These are phyloP conservation scores for Chaetomiaceae sp. DNA, from an alignment of 2,329 filamentous ascomycete species.

Conservation along the genomic window DNA sequence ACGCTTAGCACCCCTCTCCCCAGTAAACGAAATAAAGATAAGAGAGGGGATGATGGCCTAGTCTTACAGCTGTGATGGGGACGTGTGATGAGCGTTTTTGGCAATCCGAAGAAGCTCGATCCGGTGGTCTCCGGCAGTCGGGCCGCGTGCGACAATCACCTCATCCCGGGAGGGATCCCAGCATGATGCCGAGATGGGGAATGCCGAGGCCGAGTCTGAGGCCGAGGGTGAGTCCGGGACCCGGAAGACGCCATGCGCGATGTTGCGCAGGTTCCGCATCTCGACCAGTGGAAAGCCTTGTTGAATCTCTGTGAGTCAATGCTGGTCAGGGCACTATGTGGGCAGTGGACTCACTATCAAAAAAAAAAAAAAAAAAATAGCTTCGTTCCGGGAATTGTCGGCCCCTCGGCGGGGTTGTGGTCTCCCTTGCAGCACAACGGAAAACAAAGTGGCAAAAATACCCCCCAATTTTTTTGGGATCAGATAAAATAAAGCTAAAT, in stretches of 20 bases:
- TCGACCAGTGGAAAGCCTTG: slow-evolving; percentile 25
- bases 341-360: neutral
- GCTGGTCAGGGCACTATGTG: neutral
- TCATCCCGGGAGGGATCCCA: slow-evolving; percentile 81
- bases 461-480: no score
- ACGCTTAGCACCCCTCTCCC: slow-evolving; percentile 29
- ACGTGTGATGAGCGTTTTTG: slow-evolving; percentile 36
- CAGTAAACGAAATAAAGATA: neutral
- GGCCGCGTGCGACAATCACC: slow-evolving; percentile 79
- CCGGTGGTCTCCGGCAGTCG: slow-evolving; percentile 61
- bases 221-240: slow-evolving; percentile 37
- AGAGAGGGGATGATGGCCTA: neutral
- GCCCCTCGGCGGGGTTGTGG: neutral
- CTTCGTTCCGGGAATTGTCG: slow-evolving; percentile 20
- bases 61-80: slow-evolving; percentile 40
- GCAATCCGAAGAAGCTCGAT: slow-evolving; percentile 65
- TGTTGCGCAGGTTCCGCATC: slow-evolving; percentile 87
- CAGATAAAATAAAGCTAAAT: no score
- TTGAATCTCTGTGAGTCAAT: slow-evolving; percentile 10
- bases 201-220: slow-evolving; percentile 42
- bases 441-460: slow-evolving; percentile 3
- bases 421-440: neutral
- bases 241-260: slow-evolving; percentile 63
- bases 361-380: slow-evolving; percentile 8
- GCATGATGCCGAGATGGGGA: slow-evolving; percentile 67